Base-by-base conservation (phyloP, 192 early-diverging fungal genomes). In the Umbelopsis ramanniana region DNA sequence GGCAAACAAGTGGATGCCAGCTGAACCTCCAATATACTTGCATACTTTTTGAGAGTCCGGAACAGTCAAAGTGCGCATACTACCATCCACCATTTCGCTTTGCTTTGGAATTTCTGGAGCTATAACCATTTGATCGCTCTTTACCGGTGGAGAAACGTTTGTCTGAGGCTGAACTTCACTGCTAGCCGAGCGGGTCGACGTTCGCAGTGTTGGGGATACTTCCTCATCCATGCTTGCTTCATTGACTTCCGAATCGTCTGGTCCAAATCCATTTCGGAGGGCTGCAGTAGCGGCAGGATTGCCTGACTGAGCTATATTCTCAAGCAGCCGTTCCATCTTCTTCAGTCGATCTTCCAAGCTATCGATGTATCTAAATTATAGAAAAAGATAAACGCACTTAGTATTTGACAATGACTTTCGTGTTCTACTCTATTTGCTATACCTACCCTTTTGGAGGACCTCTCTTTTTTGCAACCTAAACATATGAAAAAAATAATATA, bases 391-490 rank as follows among this genome's bases (percentile, higher is more conserved):
- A n/a, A n/a, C 17, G 10, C 2, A 12, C 5, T 29, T 14, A 63
- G 53, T 29, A 37, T 37, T 63, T 7, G 14, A 19, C 29, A 29
- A 43, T 43, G 40, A 12, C 6, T 43, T 11, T 43, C 8, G 3
- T 4, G 1, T 2, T 7, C 11, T 11, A 7, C 40, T 43, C 11
- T 43, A 43, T 43, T 11, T 43, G 40, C 11, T 43, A 43, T 12
- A 6, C 40, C 24, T 79, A 79, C 12, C 73, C 77, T 52, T 72
- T 74, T 6, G 73, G 72, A 4, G 77, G 77, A 8, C 77, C 77
- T 33, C 77, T 46, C 45, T 74, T 79, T 63, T 74, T 79, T 6
- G 72, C 72, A 43, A 73, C 48, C 76, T 78, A 37, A 43, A 8
- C 52, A 29, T 7, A 52, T 52, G 46, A 19, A 10, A n/a, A 50